Conservation (phyloP, 129 eudicot genomes). For the Flaveria brownii region DNA sequence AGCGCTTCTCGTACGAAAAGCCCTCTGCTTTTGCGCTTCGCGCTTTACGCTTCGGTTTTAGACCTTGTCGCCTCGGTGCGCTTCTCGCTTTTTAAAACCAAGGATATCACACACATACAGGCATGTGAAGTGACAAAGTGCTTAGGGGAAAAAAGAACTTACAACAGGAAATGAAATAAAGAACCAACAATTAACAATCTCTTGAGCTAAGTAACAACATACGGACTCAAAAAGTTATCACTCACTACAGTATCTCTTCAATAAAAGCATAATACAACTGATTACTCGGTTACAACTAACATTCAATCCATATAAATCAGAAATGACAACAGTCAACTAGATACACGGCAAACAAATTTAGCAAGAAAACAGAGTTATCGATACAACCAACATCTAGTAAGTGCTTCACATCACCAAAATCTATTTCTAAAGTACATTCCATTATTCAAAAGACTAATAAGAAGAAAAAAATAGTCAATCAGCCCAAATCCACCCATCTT, state of each 20-base stretch:
- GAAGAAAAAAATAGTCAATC: not conserved
- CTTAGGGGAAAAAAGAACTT: no score
- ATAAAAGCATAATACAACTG: not conserved
- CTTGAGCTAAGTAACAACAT: not conserved
- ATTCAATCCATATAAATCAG: not conserved
- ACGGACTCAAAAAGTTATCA: not conserved
- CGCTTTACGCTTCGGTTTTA: no score
- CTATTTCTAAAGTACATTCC: conserved; percentile 14
- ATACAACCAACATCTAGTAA: conserved; percentile 1
- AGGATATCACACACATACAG: not conserved
- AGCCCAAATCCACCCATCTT: not conserved
- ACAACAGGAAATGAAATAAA: not conserved
- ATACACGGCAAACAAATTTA: not conserved
- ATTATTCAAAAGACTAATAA: not conserved
- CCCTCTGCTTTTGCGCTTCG: no score
- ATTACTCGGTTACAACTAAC: not conserved
- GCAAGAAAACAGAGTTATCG: not conserved
- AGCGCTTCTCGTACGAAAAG: no score
- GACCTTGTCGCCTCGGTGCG: no score
- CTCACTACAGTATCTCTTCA: not conserved
- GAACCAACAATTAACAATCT: not conserved
- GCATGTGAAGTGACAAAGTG: not conserved
- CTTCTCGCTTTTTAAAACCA: no score
- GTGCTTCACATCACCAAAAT: conserved; percentile 9
- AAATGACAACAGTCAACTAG: not conserved